Conservation (phyloP, 352 stramenopile genomes). For the Globisporangium ultimum region DNA sequence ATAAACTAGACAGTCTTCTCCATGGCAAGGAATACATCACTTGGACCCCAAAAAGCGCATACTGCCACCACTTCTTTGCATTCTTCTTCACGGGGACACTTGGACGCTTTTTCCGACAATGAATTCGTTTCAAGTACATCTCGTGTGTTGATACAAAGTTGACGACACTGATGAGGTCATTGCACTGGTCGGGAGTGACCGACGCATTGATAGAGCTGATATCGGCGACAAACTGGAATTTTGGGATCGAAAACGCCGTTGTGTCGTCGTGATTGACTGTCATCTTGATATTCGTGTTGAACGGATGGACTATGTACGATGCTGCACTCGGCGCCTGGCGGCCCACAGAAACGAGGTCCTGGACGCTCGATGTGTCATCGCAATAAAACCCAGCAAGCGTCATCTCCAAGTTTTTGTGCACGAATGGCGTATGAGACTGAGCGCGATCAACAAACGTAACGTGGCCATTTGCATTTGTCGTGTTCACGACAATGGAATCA, state of each 20-base stretch:
- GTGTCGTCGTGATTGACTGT: conserved; percentile 75
- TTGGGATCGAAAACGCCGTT: conserved; percentile 63
- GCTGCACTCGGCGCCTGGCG: conserved; percentile 21
- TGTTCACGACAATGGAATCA: conserved; percentile 63
- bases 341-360: conserved; percentile 21
- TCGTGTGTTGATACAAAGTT: conserved; percentile 82
- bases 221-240: conserved; percentile 63
- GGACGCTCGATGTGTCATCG: conserved; percentile 32
- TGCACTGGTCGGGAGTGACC: conserved; percentile 71
- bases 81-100: conserved; percentile 43
- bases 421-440: conserved; percentile 75
- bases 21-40: conserved; percentile 43
- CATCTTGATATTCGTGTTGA: conserved; percentile 73
- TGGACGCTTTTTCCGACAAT: conserved; percentile 66
- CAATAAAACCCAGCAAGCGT: conserved; percentile 59
- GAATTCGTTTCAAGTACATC: conserved; percentile 78
- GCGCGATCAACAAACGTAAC: conserved; percentile 75
- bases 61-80: conserved; percentile 70
- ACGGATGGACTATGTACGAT: conserved; percentile 68
- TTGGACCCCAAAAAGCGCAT: conserved; percentile 67
- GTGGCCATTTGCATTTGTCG: conserved; percentile 80
- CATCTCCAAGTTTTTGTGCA: conserved; percentile 74
- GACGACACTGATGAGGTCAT: conserved; percentile 69
- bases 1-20: conserved; percentile 6
- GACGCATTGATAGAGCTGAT: conserved; percentile 64